Conservation (phyloP, 345 rosid species). For the Murraya paniculata region DNA sequence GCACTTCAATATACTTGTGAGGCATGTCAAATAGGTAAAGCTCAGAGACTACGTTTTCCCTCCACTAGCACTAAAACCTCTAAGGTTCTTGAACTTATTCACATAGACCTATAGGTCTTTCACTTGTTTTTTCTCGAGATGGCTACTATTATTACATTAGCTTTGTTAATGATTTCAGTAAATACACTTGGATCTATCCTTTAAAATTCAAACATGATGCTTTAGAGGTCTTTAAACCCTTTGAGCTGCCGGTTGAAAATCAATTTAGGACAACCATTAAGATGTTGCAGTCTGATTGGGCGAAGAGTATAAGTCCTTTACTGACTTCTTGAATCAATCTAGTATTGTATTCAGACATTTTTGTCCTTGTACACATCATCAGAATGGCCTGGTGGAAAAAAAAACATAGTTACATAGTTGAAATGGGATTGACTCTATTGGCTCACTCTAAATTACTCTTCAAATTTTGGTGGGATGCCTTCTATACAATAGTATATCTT, state of each 20-base stretch:
- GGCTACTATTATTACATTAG: not conserved
- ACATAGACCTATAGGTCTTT: not conserved
- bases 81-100: not conserved
- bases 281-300: no score
- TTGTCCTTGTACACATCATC: no score
- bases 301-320: no score
- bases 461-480: no score
- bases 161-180: not conserved
- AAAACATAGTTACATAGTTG: no score
- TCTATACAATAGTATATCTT: no score
- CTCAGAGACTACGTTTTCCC: not conserved
- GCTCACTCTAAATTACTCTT: no score
- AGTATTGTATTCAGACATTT: no score
- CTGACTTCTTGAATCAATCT: no score
- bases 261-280: not conserved
- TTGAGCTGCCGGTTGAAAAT: not conserved
- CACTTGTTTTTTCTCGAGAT: not conserved
- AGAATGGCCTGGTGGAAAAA: no score
- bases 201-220: not conserved
- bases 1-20: not conserved
- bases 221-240: not conserved
- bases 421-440: no score
- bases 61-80: rapidly evolving
- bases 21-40: not conserved
- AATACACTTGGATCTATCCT: not conserved